phyloP scores from a whole-genome alignment of 2,329 filamentous ascomycete genomes.

The Colletotrichum sp. region DNA sequence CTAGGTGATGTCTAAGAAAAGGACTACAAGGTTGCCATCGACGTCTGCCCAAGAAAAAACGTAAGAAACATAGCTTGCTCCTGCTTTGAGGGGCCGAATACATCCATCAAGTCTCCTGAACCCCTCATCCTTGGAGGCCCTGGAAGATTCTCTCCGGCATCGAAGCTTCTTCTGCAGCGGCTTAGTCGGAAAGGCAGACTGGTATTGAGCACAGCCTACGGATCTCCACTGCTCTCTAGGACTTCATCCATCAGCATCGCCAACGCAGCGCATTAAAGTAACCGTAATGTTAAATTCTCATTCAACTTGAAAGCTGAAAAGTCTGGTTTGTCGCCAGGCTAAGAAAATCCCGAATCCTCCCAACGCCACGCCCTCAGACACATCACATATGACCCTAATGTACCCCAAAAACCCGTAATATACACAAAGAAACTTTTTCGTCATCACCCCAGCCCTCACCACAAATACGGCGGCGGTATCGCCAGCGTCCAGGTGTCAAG shows the following conservation, averaged over 20 bases:
- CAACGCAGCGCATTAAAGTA: background rate
- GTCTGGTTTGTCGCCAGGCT: background rate
- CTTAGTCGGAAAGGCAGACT: background rate
- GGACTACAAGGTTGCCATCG: background rate
- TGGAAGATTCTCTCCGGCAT: background rate
- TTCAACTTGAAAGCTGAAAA: background rate
- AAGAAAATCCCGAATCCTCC: background rate
- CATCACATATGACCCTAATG: background rate
- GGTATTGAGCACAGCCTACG: background rate
- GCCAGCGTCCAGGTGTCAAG: background rate
- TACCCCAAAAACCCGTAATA: background rate
- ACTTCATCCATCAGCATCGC: background rate
- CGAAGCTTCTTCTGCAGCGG: background rate
- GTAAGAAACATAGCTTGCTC: background rate
- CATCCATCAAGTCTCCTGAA: background rate
- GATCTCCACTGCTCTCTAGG: background rate
- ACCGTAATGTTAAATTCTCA: background rate
- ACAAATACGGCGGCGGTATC: background rate
- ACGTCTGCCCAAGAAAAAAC: background rate
- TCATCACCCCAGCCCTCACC: background rate
- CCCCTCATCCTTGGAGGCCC: background rate
- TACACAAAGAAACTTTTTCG: background rate
- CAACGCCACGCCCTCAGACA: background rate
- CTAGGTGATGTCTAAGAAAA: background rate
- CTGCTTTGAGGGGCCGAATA: background rate